Conservation (phyloP, 441 rosid species). For the Populus hybrid region DNA sequence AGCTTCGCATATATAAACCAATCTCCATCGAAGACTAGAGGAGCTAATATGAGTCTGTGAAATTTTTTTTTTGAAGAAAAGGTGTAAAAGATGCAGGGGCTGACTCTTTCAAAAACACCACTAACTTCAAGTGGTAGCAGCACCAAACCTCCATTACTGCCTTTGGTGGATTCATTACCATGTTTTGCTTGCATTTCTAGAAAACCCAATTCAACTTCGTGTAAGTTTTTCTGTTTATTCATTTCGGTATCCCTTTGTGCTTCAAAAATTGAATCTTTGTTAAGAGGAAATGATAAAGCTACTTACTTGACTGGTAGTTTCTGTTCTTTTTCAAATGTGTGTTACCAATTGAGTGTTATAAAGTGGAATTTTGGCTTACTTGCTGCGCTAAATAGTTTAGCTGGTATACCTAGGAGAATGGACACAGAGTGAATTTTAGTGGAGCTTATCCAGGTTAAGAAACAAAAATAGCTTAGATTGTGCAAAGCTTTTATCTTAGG, state of each 20-base stretch:
- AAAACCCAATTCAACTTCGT: slow-evolving; percentile 33
- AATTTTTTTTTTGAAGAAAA: neutral
- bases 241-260: neutral
- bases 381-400: too few species aligned
- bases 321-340: neutral
- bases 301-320: neutral
- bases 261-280: neutral
- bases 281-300: neutral
- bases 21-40: neutral
- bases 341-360: neutral
- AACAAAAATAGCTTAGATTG: neutral
- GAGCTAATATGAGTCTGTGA: slow-evolving; percentile 22
- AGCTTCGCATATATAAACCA: neutral
- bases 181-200: slow-evolving; percentile 35
- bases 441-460: neutral
- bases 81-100: slow-evolving; percentile 38
- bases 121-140: slow-evolving; percentile 32
- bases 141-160: slow-evolving; percentile 43
- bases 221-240: slow-evolving; percentile 36
- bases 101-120: slow-evolving; percentile 34
- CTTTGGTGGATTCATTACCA: slow-evolving; percentile 51
- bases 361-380: neutral
- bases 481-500: neutral
- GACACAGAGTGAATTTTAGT: too few species aligned
- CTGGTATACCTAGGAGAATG: too few species aligned